A percentile compares a stretch with the other conserved stretches of the same genome.
Evolutionary conservation across 805 yeast genomes (phyloP).

Genomic region (Ogataea philodendri): DNA sequence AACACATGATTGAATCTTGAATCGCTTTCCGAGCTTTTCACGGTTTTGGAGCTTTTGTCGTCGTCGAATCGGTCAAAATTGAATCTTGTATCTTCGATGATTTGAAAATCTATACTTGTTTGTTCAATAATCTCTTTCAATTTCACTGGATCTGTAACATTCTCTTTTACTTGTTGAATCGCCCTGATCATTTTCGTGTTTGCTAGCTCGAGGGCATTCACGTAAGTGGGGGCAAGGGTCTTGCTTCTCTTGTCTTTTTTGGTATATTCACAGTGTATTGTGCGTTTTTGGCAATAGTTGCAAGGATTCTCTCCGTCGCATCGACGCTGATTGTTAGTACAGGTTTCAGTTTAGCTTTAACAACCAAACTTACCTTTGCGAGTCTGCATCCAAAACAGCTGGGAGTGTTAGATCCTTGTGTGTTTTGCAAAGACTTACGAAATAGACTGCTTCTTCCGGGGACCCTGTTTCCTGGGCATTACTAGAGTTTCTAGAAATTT

Average conservation of each 20-base stretch:
- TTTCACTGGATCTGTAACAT: slow-evolving; percentile 1
- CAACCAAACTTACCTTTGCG: slow-evolving; percentile 9
- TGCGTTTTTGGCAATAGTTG: slow-evolving; percentile 5
- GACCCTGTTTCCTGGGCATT: slow-evolving; percentile 15
- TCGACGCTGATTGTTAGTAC: slow-evolving; percentile 10
- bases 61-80: background rate
- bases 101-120: background rate
- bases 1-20: slow-evolving; percentile 8
- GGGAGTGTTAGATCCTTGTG: background rate
- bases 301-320: slow-evolving; percentile 13
- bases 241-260: slow-evolving; percentile 12
- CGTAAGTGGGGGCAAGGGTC: slow-evolving; percentile 11
- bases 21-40: slow-evolving; percentile 1
- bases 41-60: background rate
- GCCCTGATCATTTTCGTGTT: slow-evolving; percentile 7
- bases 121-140: slow-evolving; percentile 1
- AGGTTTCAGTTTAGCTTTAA: background rate
- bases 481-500: too few relatives aligned
- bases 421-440: slow-evolving; percentile 7
- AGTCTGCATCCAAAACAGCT: slow-evolving; percentile 10
- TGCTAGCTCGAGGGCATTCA: slow-evolving; percentile 12
- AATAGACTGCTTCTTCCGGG: slow-evolving; percentile 10
- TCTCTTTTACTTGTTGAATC: slow-evolving; percentile 5
- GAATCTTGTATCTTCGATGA: too few relatives aligned
- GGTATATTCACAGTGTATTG: slow-evolving; percentile 3